These are phyloP conservation scores for Rhodamnia rubescens DNA, from an alignment of 345 rosid species.

Conservation along the genomic window DNA sequence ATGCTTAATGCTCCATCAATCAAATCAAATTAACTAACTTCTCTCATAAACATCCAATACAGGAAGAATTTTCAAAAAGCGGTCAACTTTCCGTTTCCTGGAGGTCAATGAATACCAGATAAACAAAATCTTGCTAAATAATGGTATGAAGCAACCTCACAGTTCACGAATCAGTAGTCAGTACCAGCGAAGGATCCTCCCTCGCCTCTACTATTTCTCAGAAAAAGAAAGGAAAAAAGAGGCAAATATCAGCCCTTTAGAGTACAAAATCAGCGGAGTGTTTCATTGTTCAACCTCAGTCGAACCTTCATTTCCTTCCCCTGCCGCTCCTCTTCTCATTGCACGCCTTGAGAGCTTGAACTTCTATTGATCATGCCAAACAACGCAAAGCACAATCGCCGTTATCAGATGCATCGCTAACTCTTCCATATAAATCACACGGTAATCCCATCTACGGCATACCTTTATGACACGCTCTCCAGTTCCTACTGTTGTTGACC, in stretches of 20 bases:
- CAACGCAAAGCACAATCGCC: not conserved
- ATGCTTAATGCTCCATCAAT: not conserved
- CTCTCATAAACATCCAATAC: not conserved
- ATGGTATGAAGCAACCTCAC: not conserved
- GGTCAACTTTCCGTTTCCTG: not conserved
- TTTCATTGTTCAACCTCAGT: not conserved
- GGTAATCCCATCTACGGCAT: not conserved
- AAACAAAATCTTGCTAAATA: not conserved
- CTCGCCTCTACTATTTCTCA: not conserved
- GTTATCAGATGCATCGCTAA: not conserved
- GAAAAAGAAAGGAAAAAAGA: not conserved
- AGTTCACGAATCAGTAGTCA: not conserved
- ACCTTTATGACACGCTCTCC: slow-evolving; percentile 89
- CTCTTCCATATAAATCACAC: not conserved
- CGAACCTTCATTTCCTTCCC: slow-evolving; percentile 9
- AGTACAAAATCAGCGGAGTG: not conserved
- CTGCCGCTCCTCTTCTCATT: slow-evolving; percentile 25
- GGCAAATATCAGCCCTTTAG: not conserved
- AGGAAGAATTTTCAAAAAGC: not conserved
- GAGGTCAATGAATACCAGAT: not conserved
- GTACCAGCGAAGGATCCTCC: not conserved
- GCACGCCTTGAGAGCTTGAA: slow-evolving; percentile 58
- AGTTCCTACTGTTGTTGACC: slow-evolving; percentile 50
- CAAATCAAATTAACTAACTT: not conserved
- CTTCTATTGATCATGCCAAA: slow-evolving; percentile 20